phyloP scores from a whole-genome alignment of 495 filamentous ascomycete species.

The Aspergillus panamensis region DNA sequence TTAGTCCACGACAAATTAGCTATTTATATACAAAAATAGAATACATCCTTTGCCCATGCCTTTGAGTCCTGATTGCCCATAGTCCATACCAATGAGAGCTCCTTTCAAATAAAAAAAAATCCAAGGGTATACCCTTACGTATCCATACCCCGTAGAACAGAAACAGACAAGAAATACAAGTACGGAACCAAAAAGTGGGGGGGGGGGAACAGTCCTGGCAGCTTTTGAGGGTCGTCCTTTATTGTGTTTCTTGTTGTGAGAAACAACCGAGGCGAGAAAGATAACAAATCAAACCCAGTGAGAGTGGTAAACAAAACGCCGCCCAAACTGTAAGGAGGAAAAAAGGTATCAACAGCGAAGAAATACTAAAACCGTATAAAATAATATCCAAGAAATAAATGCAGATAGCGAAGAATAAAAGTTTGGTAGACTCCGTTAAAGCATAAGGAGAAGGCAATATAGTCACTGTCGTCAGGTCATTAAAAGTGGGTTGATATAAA shows the following conservation, averaged over 20 bases:
- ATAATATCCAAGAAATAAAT: slow-evolving; percentile 3
- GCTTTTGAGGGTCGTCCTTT: slow-evolving; percentile 3
- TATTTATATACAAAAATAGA: slow-evolving; percentile 17
- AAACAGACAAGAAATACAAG: background rate
- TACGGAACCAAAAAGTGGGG: background rate
- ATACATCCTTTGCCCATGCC: slow-evolving; percentile 2
- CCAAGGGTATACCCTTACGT: background rate
- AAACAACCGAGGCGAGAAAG: background rate
- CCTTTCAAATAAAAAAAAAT: background rate
- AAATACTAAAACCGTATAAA: background rate
- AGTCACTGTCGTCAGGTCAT: slow-evolving; percentile 17
- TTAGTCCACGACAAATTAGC: background rate
- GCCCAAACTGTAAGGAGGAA: slow-evolving; percentile 11
- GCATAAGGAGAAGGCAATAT: slow-evolving; percentile 13
- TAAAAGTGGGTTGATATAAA: slow-evolving; percentile 10
- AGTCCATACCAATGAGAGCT: background rate
- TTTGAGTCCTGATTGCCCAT: background rate
- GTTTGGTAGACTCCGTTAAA: slow-evolving; percentile 11
- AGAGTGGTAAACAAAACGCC: slow-evolving; percentile 16
- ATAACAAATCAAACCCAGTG: slow-evolving; percentile 2
- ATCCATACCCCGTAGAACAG: background rate
- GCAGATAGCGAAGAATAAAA: slow-evolving; percentile 1
- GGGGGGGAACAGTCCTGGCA: background rate
- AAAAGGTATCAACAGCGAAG: slow-evolving; percentile 22
- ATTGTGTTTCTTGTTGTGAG: slow-evolving; percentile 1